A percentile compares a stretch with the other conserved stretches of the same genome.
phyloP scores from a whole-genome alignment of 2,329 filamentous ascomycete species.

The Ascochyta clinopodiicola region DNA sequence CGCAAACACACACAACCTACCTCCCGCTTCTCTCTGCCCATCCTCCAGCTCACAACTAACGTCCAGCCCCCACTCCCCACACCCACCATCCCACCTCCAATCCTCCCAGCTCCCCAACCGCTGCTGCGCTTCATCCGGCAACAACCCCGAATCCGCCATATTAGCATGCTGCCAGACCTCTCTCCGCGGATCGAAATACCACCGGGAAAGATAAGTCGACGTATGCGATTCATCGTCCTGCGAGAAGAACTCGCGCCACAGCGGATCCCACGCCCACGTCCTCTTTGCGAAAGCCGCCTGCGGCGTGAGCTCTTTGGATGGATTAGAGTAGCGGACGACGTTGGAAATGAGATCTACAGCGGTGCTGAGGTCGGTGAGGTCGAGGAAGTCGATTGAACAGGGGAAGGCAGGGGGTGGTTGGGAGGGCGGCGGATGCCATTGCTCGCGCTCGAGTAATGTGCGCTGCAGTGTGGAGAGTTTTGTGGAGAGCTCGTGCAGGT shows the following conservation, averaged over 20 bases:
- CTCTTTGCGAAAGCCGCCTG: neutral
- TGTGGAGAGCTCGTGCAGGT: neutral
- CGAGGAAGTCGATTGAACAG: slow-evolving; percentile 11
- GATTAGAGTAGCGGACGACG: slow-evolving; percentile 5
- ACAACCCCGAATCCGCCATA: slow-evolving; percentile 5
- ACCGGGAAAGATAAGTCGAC: slow-evolving; percentile 2
- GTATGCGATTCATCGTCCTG: neutral
- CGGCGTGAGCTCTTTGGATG: neutral
- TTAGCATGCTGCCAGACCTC: slow-evolving; percentile 8
- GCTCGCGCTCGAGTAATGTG: neutral
- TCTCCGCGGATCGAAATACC: slow-evolving; percentile 4
- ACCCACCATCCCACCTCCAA: slow-evolving; percentile 8
- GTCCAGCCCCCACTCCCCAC: slow-evolving; percentile 14
- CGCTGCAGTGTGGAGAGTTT: neutral
- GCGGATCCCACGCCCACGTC: slow-evolving; percentile 11
- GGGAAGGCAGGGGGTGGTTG: neutral
- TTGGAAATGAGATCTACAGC: slow-evolving; percentile 1
- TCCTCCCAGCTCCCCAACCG: slow-evolving; percentile 7
- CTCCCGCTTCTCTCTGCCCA: neutral
- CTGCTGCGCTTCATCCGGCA: slow-evolving; percentile 13
- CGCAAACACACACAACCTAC: slow-evolving; percentile 8
- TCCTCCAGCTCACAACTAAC: slow-evolving; percentile 9
- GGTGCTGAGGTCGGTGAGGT: slow-evolving; percentile 8
- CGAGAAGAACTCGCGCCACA: slow-evolving; percentile 12
- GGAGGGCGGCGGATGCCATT: neutral